These are phyloP conservation scores for Mucor ambiguus DNA, from an alignment of 371 early-diverging fungal genomes.

Conservation along the genomic window DNA sequence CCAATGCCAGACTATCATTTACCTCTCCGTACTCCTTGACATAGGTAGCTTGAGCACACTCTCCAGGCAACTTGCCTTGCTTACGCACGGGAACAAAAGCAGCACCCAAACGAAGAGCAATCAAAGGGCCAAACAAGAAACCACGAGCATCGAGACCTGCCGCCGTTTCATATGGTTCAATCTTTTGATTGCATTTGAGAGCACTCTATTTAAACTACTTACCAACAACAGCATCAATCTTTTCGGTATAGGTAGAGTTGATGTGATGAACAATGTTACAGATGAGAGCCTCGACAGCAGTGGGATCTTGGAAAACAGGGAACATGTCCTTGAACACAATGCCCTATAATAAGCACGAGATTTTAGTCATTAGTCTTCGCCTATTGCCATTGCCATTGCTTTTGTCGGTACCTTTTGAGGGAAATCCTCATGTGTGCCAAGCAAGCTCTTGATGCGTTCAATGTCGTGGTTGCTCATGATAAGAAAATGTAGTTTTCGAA, in stretches of 20 bases:
- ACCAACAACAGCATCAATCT: slow-evolving; percentile 92
- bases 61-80: slow-evolving; percentile 95
- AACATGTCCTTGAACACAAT: slow-evolving; percentile 95
- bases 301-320: slow-evolving; percentile 94
- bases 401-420: slow-evolving; percentile 69
- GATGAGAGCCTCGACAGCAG: slow-evolving; percentile 89
- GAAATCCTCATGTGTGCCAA: slow-evolving; percentile 80
- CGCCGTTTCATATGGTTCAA: not conserved
- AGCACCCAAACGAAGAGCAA: slow-evolving; percentile 87
- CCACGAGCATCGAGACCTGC: slow-evolving; percentile 89
- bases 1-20: slow-evolving; percentile 50
- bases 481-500: not conserved
- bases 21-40: slow-evolving; percentile 95
- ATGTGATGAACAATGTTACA: slow-evolving; percentile 86
- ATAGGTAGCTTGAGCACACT: slow-evolving; percentile 71
- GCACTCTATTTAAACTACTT: slow-evolving; percentile 4
- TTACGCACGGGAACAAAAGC: slow-evolving; percentile 96
- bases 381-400: not conserved
- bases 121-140: slow-evolving; percentile 87
- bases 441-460: slow-evolving; percentile 63
- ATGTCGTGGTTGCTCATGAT: slow-evolving; percentile 49
- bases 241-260: slow-evolving; percentile 62
- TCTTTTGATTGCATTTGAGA: not conserved
- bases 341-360: slow-evolving; percentile 48
- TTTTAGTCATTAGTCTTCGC: not conserved